phyloP scores from a whole-genome alignment of 2,329 filamentous ascomycete species.

The Ceratocystis colombiana region DNA sequence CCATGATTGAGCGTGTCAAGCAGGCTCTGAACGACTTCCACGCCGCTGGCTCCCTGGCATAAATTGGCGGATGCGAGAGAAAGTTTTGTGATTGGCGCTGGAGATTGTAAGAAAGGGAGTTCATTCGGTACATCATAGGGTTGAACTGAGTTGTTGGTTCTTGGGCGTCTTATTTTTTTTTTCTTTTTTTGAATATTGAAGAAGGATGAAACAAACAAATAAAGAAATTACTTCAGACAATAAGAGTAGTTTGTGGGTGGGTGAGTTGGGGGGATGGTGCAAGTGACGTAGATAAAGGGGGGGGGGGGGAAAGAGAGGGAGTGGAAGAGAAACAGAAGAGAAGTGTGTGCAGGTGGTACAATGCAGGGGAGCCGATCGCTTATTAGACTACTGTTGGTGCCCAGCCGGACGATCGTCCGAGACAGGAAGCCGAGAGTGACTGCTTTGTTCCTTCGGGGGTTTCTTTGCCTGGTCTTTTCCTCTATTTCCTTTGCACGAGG shows the following conservation, averaged over 20 bases:
- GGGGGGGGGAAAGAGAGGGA: too few species aligned
- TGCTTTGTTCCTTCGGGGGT: too few species aligned
- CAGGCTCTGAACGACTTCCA: conserved; percentile 89
- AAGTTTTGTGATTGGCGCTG: not conserved
- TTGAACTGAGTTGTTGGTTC: not conserved
- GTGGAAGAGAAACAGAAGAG: too few species aligned
- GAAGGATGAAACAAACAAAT: conserved; percentile 6
- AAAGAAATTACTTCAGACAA: not conserved
- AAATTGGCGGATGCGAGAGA: not conserved
- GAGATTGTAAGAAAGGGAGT: not conserved
- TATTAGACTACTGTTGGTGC: too few species aligned
- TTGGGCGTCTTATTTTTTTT: conserved; percentile 10
- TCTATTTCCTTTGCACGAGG: too few species aligned
- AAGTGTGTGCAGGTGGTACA: too few species aligned
- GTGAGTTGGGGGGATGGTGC: too few species aligned
- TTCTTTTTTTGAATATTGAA: not conserved
- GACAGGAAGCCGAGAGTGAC: too few species aligned
- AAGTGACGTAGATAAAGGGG: too few species aligned
- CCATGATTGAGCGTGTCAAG: conserved; percentile 72
- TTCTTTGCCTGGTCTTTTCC: too few species aligned
- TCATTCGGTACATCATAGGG: not conserved
- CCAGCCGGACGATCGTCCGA: too few species aligned
- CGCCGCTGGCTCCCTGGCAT: conserved; percentile 37
- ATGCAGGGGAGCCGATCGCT: too few species aligned
- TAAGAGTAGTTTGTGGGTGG: not conserved